phyloP scores from a whole-genome alignment of 371 early-diverging fungal species.

The Nematocida displodere region DNA sequence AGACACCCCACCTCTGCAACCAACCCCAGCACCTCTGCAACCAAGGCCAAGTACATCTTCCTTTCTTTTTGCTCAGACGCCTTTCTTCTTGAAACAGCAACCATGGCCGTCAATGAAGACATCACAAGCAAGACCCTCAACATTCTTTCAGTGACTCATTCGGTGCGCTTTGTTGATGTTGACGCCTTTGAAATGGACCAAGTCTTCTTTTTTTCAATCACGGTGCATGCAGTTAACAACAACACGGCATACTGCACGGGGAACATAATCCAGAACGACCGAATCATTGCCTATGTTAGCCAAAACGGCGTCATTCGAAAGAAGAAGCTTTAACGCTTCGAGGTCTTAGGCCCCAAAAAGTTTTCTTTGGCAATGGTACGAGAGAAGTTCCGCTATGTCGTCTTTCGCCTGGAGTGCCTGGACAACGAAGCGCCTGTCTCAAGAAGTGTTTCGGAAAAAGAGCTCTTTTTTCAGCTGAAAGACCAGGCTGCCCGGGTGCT shows the following conservation, averaged over 20 bases:
- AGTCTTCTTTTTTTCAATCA: conserved; percentile 29
- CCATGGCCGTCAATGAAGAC: background rate
- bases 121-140: conserved; percentile 2
- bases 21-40: background rate
- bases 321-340: background rate
- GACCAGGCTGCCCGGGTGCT: background rate
- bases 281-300: conserved; percentile 17
- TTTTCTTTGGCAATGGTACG: conserved; percentile 1
- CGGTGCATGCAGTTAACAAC: conserved; percentile 9
- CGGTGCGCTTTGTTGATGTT: conserved; percentile 11
- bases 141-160: conserved; percentile 23
- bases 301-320: conserved; percentile 15
- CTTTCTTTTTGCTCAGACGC: conserved; percentile 38
- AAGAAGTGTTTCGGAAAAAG: background rate
- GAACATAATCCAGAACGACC: conserved; percentile 18
- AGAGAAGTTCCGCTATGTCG: no score
- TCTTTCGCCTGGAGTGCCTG: no score
- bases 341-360: background rate
- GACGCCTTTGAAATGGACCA: background rate
- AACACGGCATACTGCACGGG: conserved; percentile 41
- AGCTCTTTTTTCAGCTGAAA: background rate
- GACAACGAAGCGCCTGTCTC: no score
- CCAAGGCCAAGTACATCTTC: background rate
- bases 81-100: conserved; percentile 34
- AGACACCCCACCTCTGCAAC: background rate